Percentiles rank a stretch among this genome's conserved stretches.
phyloP scores from a whole-genome alignment of 371 early-diverging fungal species.

The Apophysomyces ossiformis region DNA sequence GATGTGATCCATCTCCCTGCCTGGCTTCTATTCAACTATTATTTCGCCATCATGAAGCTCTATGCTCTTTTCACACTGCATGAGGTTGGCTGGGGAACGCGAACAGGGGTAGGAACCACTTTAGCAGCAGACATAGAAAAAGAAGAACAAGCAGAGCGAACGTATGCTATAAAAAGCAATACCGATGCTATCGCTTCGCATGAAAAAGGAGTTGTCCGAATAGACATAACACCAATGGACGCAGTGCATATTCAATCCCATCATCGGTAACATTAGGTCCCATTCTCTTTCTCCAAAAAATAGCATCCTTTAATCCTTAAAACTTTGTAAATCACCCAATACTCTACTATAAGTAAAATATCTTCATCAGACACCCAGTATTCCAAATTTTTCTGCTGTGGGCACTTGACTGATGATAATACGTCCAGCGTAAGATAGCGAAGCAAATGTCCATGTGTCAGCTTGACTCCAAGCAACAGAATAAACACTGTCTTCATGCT shows the following conservation, averaged over 20 bases:
- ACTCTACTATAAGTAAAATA: neutral
- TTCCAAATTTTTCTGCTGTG: conserved; percentile 86
- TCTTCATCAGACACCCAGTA: conserved; percentile 58
- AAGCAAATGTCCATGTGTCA: conserved; percentile 95
- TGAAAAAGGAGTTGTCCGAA: conserved; percentile 26
- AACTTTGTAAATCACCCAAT: neutral
- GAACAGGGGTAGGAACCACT: conserved; percentile 52
- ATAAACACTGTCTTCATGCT: conserved; percentile 94
- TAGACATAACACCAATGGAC: conserved; percentile 30
- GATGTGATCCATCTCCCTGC: conserved; percentile 65
- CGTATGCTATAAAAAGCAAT: neutral
- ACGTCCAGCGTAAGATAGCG: conserved; percentile 91
- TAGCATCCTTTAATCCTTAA: neutral
- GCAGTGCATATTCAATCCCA: neutral
- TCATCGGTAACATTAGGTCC: neutral
- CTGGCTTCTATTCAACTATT: conserved; percentile 69
- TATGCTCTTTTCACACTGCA: conserved; percentile 68
- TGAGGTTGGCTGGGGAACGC: conserved; percentile 72
- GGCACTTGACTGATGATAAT: conserved; percentile 91
- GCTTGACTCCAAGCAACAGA: conserved; percentile 85
- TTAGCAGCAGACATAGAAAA: conserved; percentile 48
- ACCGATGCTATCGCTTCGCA: neutral
- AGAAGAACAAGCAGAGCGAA: conserved; percentile 9
- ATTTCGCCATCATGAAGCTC: conserved; percentile 69
- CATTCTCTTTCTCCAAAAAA: neutral